Evolutionary conservation across 768 basidiomycete species (phyloP), one percentile per base, ranked within the genome.

Genomic region (Chalciporus sphaerocephalus): DNA sequence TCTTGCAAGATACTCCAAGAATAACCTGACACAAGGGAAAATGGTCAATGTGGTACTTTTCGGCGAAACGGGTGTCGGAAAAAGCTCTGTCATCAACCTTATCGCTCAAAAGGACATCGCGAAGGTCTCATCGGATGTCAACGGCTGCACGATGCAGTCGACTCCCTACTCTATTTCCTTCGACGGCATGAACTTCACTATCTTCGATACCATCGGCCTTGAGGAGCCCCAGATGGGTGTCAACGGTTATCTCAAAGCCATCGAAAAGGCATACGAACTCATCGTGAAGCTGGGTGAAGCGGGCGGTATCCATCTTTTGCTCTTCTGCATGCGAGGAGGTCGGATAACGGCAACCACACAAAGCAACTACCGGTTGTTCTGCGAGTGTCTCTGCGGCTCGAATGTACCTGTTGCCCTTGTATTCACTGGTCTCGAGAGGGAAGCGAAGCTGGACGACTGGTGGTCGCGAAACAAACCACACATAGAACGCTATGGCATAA

Each of bases 371-470:
- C 47, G 54, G 22, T 48, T 74, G 16, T 72, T 74, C 52, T 52
- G 57, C 25, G 65, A 74, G 16, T 61, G 68, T 20, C 67, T 75
- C 23, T 75, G 74, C 45, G 47, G 43, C 18, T 48, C 53, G 23
- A 44, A 53, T 21, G 73, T 75, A 8, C 73, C 72, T 9, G 62
- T 67, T 13, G 60, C 68, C 0, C 52, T 74, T 11, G 63, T 69
- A n/a, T 56, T 74, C 32, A 74, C 70, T 2, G 67, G 70, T 13
- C 63, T 74, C n/a, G 73, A 72, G 51, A 38, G 55, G 15, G 66
- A 68, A 39, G 30, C 5, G 15, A 36, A 45, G 4, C 61, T 69
- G 66, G 66, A 68, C 30, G 38, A 51, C n/a, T 68, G 68, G 67
- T 68, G 67, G 68, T n/a, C 0, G 21, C 51, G 58, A 35, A 68